Evolutionary conservation across 345 rosid species (phyloP), one percentile per base, ranked within the genome.

Genomic region (Hirschfeldia incana): DNA sequence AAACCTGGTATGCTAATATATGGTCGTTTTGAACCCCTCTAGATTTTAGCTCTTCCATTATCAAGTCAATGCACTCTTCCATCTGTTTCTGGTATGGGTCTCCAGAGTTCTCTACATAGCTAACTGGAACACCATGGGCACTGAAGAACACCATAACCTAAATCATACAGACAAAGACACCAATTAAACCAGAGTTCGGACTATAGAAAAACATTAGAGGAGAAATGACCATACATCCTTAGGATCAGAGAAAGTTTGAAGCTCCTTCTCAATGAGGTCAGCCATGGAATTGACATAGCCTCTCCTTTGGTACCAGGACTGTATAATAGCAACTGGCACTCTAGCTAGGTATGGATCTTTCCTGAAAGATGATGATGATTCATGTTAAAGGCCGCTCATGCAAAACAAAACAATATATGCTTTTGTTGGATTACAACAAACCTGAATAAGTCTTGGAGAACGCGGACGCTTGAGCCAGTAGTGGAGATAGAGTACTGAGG

Each of bases 401-500:
- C 42, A 29, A 29, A 80, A 80, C 68, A 0, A 60, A 72, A 69
- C 67, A 72, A n/a, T 65, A 29, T 37, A 17, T 1, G 59, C 6
- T 27, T 27, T 21, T 21, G 21, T 10, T 36, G 36, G 78, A 69
- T 4, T 44, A 60, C 36, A 75, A 70, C 26, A 92, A 30, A 93
- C 99, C 92, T 85, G 81, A 90, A 93, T 75, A 86, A 84, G 70
- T 76, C 84, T 60, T 93, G 85, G 59, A 95, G 87, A 63, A 90
- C 94, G 59, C 91, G 96, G 70, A 95, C 79, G 83, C 99, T 95
- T 51, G 98, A 95, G 5, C 98, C 98, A 27, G 97, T 93, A 33
- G 99, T 93, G 32, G 99, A 91, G 74, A 95, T 95, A 59, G 98
- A 93, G 69, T 86, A 91, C 75, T 93, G 99, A 33, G 99, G 99